These are phyloP conservation scores for Prunus fruticosa DNA, from an alignment of 306 rosid species.

Conservation along the genomic window DNA sequence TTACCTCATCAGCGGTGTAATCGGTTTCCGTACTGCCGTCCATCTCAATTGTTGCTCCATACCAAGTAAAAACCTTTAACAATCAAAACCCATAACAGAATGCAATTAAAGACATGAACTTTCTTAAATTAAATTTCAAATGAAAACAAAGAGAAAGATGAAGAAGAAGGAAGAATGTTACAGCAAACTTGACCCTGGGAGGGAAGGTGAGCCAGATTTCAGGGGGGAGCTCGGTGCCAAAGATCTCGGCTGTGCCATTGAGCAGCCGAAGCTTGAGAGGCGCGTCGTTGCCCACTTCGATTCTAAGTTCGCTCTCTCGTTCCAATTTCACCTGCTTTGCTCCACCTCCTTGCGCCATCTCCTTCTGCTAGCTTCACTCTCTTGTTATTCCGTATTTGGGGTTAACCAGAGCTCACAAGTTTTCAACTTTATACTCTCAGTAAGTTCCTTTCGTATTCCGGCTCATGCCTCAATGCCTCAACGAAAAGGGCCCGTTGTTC, in stretches of 20 bases:
- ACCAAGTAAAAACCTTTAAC: slow-evolving; percentile 75
- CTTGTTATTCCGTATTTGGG: neutral
- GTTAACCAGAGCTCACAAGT: too few relatives aligned
- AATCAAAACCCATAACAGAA: neutral
- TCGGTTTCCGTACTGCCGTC: slow-evolving; percentile 87
- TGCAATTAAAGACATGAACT: neutral
- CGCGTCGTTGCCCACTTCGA: slow-evolving; percentile 68
- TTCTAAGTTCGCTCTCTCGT: slow-evolving; percentile 78
- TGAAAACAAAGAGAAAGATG: neutral
- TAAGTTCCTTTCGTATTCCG: neutral
- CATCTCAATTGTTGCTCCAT: slow-evolving; percentile 91
- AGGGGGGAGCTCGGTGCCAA: slow-evolving; percentile 91
- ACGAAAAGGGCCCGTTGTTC: too few relatives aligned
- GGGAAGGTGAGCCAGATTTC: slow-evolving; percentile 87
- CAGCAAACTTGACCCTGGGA: slow-evolving; percentile 85
- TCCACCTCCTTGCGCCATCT: slow-evolving; percentile 62
- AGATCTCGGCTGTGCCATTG: slow-evolving; percentile 84
- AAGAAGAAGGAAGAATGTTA: slow-evolving; percentile 14
- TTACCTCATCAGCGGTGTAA: slow-evolving; percentile 91
- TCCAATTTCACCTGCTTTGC: slow-evolving; percentile 75
- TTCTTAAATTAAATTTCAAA: neutral
- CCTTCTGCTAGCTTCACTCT: neutral
- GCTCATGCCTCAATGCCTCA: too few relatives aligned
- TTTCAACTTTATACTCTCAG: too few relatives aligned
- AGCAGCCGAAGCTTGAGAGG: slow-evolving; percentile 81